phyloP scores from a whole-genome alignment of 305 asterid genomes.

The Coffea humblotiana region DNA sequence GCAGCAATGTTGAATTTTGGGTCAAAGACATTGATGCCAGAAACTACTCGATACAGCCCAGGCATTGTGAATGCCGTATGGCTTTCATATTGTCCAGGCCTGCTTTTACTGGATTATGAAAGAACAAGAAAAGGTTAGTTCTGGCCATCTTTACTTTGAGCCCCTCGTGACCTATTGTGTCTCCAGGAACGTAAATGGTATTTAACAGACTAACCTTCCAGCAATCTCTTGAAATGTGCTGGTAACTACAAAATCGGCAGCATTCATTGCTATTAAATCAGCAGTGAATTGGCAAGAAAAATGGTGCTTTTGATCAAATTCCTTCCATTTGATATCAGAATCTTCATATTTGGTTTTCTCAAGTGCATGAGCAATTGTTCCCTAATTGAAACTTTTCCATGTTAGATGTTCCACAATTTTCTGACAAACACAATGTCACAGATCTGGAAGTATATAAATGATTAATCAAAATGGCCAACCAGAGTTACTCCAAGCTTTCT shows the following conservation, averaged over 20 bases:
- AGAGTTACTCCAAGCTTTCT: constrained; percentile 78
- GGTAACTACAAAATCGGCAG: constrained; percentile 83
- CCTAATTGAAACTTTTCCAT: constrained; percentile 66
- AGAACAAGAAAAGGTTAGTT: neutral
- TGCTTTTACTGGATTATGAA: constrained; percentile 58
- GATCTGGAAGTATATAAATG: neutral
- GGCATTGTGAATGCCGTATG: constrained; percentile 75
- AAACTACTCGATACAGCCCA: constrained; percentile 75
- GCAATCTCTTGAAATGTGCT: constrained; percentile 97
- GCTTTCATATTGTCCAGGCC: constrained; percentile 92
- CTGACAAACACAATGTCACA: constrained; percentile 19
- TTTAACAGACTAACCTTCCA: constrained; percentile 63
- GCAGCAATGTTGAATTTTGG: constrained; percentile 90
- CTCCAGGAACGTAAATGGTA: neutral
- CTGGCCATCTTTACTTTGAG: neutral
- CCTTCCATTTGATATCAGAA: constrained; percentile 85
- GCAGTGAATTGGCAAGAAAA: constrained; percentile 95
- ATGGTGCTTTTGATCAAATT: constrained; percentile 70
- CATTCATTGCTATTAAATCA: constrained; percentile 81
- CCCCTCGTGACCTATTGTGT: neutral
- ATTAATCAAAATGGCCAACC: constrained; percentile 32
- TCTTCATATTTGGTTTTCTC: constrained; percentile 97
- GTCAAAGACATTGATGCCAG: constrained; percentile 79
- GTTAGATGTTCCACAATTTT: constrained; percentile 38
- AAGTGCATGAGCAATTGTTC: constrained; percentile 92